phyloP scores from a whole-genome alignment of 108 stramenopile species.

The Nitzschia sp. region DNA sequence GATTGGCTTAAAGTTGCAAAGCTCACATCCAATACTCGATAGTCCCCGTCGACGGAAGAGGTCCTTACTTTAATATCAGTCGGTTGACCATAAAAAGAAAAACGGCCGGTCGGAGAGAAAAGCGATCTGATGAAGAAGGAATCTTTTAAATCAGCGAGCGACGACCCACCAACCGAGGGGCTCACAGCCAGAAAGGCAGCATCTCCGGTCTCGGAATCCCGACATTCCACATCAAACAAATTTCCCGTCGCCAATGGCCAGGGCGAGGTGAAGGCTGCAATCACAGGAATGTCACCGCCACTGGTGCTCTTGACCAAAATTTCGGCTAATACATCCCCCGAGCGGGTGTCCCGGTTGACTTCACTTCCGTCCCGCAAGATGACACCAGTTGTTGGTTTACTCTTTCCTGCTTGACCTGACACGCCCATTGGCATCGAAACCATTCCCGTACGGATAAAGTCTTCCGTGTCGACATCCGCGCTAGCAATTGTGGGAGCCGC shows the following conservation, averaged over 20 bases:
- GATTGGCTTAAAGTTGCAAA: constrained; percentile 76
- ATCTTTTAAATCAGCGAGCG: constrained; percentile 56
- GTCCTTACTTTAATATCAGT: constrained; percentile 81
- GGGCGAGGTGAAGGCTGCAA: constrained; percentile 65
- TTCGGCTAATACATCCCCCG: constrained; percentile 72
- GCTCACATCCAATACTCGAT: constrained; percentile 56
- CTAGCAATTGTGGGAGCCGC: not conserved
- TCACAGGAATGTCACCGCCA: constrained; percentile 44
- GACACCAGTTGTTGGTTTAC: constrained; percentile 74
- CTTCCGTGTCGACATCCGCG: constrained; percentile 36
- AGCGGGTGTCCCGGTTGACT: constrained; percentile 45
- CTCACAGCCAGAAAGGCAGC: constrained; percentile 80
- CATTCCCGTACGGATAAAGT: constrained; percentile 50
- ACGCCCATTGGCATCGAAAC: constrained; percentile 80
- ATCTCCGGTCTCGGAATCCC: constrained; percentile 78
- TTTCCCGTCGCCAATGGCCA: constrained; percentile 68
- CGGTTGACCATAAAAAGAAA: constrained; percentile 81
- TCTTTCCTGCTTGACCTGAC: constrained; percentile 67
- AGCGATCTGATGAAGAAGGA: constrained; percentile 61
- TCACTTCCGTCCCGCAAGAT: constrained; percentile 78
- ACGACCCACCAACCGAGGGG: constrained; percentile 40
- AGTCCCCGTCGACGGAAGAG: constrained; percentile 15
- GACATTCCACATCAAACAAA: constrained; percentile 81
- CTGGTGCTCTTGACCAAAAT: constrained; percentile 48
- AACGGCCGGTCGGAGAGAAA: constrained; percentile 75